Base-by-base conservation (phyloP, 2,329 filamentous ascomycete genomes). In the Talaromyces verruculosus region DNA sequence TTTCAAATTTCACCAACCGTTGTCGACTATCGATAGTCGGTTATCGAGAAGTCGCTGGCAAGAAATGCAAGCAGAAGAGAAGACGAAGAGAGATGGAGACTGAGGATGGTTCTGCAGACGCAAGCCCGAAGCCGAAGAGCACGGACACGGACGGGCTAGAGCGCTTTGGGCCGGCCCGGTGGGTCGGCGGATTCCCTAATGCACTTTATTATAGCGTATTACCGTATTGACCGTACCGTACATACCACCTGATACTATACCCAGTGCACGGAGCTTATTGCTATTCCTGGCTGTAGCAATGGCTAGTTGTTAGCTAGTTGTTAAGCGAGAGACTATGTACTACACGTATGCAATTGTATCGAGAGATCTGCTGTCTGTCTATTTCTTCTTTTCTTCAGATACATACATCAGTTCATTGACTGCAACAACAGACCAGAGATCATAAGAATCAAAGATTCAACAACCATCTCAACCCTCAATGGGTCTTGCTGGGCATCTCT, bases 71-170 rank as follows among this genome's bases (percentile, higher is more conserved):
- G 22, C 1, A 62, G 13, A 6, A 53, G 43, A 35, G 57, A 25
- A 41, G 19, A 25, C 17, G 22, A 22, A 53, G 17, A 30, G 2
- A 55, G 51, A 55, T 35, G 51, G 33, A 57, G 28, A 41, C 39
- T 43, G 6, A 2, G 39, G 39, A 35, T 35, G 33, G 53, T 39
- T 62, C 19, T 51, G 60, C 60, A 62, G 45, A 53, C 35, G 33
- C 33, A 25, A 62, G 59, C 22, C 60, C 60, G 45, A 25, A 62
- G 60, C 60, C 60, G 60, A 62, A 62, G 60, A 49, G 60, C 60
- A 62, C 45, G 60, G 60, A 62, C 53, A 57, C 19, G 53, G 53
- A 25, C 60, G 25, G 13, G 43, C 60, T 62, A 62, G 37, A 57
- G 22, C 25, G 30, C 53, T 57, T 35, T 49, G 59, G 58, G 28